Percentiles rank a stretch among this genome's conserved stretches.
phyloP scores from a whole-genome alignment of 495 filamentous ascomycete genomes.

The Lophiotrema nucula region DNA sequence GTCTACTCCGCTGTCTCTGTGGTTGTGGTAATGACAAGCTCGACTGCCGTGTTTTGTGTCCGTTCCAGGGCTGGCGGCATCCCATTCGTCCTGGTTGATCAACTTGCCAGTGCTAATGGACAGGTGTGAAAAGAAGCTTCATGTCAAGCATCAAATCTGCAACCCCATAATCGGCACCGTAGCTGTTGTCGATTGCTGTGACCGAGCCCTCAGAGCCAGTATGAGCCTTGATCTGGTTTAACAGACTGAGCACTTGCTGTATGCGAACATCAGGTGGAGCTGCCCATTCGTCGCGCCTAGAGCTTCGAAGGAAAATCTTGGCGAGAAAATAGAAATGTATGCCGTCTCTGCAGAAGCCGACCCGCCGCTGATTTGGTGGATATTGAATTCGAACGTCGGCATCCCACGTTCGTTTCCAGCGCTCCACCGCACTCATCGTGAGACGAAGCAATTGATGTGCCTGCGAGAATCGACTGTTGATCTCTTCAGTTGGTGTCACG shows the following conservation, averaged over 20 bases:
- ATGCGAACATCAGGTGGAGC: constrained; percentile 57
- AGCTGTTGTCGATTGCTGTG: constrained; percentile 58
- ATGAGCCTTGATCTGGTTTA: constrained; percentile 58
- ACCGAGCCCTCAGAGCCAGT: constrained; percentile 58
- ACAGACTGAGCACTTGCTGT: constrained; percentile 54
- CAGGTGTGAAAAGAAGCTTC: constrained; percentile 59
- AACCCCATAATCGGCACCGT: too few species aligned
- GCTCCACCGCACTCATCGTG: constrained; percentile 52
- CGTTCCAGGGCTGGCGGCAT: too few species aligned
- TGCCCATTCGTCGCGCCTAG: constrained; percentile 46
- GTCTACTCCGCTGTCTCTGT: too few species aligned
- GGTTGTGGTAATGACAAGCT: too few species aligned
- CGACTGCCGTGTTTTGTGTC: too few species aligned
- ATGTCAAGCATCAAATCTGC: constrained; percentile 64
- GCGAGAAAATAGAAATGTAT: constrained; percentile 67
- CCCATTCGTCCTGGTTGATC: too few species aligned
- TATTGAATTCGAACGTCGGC: constrained; percentile 62
- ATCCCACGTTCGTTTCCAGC: constrained; percentile 67
- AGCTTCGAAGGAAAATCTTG: constrained; percentile 50
- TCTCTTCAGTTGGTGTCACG: constrained; percentile 49
- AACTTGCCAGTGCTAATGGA: too few species aligned
- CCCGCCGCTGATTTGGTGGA: constrained; percentile 52
- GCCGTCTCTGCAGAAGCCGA: constrained; percentile 64
- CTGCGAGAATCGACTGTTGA: constrained; percentile 35
- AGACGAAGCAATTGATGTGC: constrained; percentile 42